Conservation (phyloP, 139 green algal species). For the Tetraselmis striata region DNA sequence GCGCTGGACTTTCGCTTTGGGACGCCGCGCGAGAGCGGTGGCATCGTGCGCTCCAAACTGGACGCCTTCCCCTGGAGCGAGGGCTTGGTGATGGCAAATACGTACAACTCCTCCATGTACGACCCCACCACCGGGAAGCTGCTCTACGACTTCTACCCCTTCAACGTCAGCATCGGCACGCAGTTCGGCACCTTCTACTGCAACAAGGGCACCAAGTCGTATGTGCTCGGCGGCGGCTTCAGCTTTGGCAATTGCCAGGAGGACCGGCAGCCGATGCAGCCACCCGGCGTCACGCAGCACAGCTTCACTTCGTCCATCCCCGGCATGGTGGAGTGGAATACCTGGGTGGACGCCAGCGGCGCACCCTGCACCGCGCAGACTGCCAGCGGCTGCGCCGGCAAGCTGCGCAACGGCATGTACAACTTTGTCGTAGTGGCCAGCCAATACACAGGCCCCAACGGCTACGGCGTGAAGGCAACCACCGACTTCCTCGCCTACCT, state of each 20-base stretch:
- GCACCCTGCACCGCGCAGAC: neutral
- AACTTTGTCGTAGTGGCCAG: slow-evolving; percentile 23
- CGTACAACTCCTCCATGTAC: neutral
- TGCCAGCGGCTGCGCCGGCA: neutral
- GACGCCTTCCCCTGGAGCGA: slow-evolving; percentile 14
- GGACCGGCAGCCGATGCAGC: neutral
- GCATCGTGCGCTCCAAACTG: slow-evolving; percentile 9
- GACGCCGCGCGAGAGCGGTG: slow-evolving; percentile 15
- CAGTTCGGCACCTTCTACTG: neutral
- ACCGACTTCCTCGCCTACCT: slow-evolving; percentile 30
- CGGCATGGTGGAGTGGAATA: slow-evolving; percentile 16
- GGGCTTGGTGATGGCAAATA: neutral
- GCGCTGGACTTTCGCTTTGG: slow-evolving; percentile 18
- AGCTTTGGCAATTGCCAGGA: neutral
- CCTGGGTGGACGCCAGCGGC: neutral
- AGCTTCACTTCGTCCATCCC: slow-evolving; percentile 9
- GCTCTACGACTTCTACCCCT: neutral
- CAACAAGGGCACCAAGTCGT: slow-evolving; percentile 3
- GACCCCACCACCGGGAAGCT: slow-evolving; percentile 4
- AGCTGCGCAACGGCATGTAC: slow-evolving; percentile 19
- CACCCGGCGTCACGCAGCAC: neutral
- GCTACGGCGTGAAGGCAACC: slow-evolving; percentile 4
- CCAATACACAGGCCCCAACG: neutral
- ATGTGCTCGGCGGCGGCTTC: neutral
- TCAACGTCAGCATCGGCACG: neutral